Base-by-base conservation (phyloP, 2,329 filamentous ascomycete genomes). In the Alternaria sp. region DNA sequence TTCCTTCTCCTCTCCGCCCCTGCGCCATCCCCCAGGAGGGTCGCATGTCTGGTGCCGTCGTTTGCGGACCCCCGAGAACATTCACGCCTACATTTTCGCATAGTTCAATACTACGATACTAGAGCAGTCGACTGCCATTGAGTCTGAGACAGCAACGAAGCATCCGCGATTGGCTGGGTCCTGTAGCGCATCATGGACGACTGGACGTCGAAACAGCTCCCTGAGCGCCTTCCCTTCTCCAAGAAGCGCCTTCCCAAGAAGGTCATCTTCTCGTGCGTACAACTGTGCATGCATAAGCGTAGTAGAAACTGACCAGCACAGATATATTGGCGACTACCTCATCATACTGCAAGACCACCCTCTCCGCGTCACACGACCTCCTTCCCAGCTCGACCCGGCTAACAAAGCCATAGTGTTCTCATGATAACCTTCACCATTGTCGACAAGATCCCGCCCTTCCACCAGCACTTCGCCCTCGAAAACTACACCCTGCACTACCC, bases 401-500 rank as follows among this genome's bases (percentile, higher is more conserved):
- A 57, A 49, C 47, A 55, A 54, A 23, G 54, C 28, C 47, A 25
- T 72, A 88, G 86, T 66, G 79, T 81, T 63, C 83, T 87, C 66
- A 82, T 86, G 53, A 76, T 81, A 54, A 80, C 81, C 60, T 88
- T 88, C 75, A 82, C 80, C 61, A 82, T 84, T 58, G 78, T 88
- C 65, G 86, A 88, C 72, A 81, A 82, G 60, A 83, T 84, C 64
- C 75, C 86, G 69, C 87, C 87, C 5, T 87, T 82, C 77, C 84
- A 87, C 72, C 87, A 88, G 71, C 85, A 82, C 64, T 89, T 88
- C 74, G 84, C 87, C 21, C 81, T 88, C 47, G 74, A 80, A 23
- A 88, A 89, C 71, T 85, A 84, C 67, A 86, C 84, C 55, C 80
- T 89, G 9, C 84, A 87, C 70, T 88, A 89, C 65, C 86, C 86